Percentiles rank a stretch among this genome's conserved stretches.
Evolutionary conservation across 306 rosid species (phyloP).

Genomic region (Ceratonia siliqua): DNA sequence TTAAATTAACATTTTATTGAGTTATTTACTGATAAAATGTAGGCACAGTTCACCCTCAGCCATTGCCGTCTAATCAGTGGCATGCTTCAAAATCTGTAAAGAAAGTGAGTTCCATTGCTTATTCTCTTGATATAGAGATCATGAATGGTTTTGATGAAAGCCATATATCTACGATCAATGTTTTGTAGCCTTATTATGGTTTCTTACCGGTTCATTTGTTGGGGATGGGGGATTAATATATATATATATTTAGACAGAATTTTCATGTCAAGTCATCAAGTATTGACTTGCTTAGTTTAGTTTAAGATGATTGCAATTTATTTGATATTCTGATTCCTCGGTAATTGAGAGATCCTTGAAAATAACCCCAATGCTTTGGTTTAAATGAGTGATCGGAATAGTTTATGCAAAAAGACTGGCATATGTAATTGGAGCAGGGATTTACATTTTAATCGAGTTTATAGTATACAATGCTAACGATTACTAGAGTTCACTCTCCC

Average conservation of each 20-base stretch:
- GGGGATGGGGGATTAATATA: background rate
- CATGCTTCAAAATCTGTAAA: conserved; percentile 67
- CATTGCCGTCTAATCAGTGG: conserved; percentile 45
- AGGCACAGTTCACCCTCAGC: conserved; percentile 52
- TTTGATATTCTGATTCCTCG: background rate
- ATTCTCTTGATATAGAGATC: background rate
- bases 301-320: background rate
- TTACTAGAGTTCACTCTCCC: no score
- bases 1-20: conserved; percentile 18
- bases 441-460: background rate
- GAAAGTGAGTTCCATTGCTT: conserved; percentile 47
- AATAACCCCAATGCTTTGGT: background rate
- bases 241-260: background rate
- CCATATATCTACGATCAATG: background rate
- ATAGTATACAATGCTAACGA: background rate
- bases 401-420: background rate
- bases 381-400: background rate
- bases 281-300: background rate
- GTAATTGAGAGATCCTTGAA: conserved; percentile 6
- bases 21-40: conserved; percentile 23
- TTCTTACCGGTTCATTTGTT: background rate
- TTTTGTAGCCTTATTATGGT: background rate
- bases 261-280: background rate
- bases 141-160: background rate
- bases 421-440: background rate